Conservation (phyloP, 176 grass and related monocot genomes). For the Eleusine indica region DNA sequence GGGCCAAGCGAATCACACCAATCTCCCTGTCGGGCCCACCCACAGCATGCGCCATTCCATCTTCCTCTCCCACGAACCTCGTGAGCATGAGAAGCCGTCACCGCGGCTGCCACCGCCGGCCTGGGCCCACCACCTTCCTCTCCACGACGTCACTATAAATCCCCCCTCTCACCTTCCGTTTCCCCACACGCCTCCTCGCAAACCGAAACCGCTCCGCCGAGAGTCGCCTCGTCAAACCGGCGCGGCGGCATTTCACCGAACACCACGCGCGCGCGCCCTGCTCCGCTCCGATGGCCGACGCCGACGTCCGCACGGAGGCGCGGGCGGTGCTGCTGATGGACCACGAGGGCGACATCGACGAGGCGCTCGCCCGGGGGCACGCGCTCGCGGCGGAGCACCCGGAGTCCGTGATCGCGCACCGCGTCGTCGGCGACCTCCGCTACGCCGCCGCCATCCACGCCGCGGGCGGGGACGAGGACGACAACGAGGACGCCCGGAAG, state of each 20-base stretch:
- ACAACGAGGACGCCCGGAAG: neutral
- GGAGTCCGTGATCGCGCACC: neutral
- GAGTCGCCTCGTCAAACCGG: neutral
- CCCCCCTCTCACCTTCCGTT: neutral
- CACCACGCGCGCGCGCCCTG: neutral
- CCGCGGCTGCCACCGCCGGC: neutral
- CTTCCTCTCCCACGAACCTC: neutral
- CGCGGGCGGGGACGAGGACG: neutral
- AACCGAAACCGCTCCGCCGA: neutral
- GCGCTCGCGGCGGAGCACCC: neutral
- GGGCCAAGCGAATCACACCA: no score
- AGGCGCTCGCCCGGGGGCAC: neutral
- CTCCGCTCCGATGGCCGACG: neutral
- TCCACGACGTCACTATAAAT: slow-evolving; percentile 3
- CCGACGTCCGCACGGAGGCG: slow-evolving; percentile 17
- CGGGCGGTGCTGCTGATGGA: slow-evolving; percentile 5
- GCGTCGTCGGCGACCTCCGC: slow-evolving; percentile 27
- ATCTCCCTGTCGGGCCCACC: neutral
- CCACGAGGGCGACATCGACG: neutral
- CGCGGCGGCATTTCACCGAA: slow-evolving; percentile 12
- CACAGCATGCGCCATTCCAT: neutral
- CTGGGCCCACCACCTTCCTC: neutral
- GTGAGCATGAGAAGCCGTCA: neutral
- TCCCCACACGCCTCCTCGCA: neutral
- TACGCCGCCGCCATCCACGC: neutral